These are phyloP conservation scores for Trichosporon sp. DNA, from an alignment of 1,284 basidiomycete genomes.

Conservation along the genomic window DNA sequence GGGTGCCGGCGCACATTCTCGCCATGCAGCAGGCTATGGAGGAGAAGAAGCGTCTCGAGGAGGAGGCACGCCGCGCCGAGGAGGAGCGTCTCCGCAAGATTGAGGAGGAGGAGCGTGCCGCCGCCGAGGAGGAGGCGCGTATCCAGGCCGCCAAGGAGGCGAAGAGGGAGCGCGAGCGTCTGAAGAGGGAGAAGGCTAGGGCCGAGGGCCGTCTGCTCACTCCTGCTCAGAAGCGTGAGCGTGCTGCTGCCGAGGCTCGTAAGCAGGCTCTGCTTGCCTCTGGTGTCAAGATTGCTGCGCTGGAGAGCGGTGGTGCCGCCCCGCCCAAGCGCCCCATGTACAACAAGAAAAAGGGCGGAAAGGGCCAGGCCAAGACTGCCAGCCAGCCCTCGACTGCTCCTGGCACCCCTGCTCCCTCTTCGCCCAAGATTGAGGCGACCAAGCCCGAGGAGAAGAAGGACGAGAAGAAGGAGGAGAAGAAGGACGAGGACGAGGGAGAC, in stretches of 20 bases:
- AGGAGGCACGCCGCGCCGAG: slow-evolving; percentile 61
- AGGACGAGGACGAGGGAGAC: slow-evolving; percentile 30
- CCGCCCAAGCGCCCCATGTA: slow-evolving; percentile 58
- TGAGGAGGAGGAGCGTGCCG: slow-evolving; percentile 74
- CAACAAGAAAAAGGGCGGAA: slow-evolving; percentile 65
- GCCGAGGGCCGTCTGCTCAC: slow-evolving; percentile 87
- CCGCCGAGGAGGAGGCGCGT: slow-evolving; percentile 67
- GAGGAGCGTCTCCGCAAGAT: slow-evolving; percentile 61
- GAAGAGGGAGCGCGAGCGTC: slow-evolving; percentile 87
- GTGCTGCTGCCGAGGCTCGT: slow-evolving; percentile 81
- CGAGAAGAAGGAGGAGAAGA: slow-evolving; percentile 20
- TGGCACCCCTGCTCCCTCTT: slow-evolving; percentile 42
- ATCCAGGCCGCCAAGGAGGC: slow-evolving; percentile 78
- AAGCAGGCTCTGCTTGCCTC: slow-evolving; percentile 79
- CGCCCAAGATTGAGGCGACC: slow-evolving; percentile 23
- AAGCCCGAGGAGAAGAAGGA: slow-evolving; percentile 25
- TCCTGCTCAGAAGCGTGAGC: slow-evolving; percentile 94
- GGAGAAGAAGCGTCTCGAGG: slow-evolving; percentile 77
- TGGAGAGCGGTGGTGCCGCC: slow-evolving; percentile 54
- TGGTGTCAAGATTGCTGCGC: slow-evolving; percentile 83
- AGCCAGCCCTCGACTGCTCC: slow-evolving; percentile 28
- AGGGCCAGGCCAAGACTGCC: slow-evolving; percentile 23
- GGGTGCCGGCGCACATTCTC: slow-evolving; percentile 64
- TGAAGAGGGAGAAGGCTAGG: slow-evolving; percentile 62
- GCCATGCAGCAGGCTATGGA: slow-evolving; percentile 74